phyloP scores from a whole-genome alignment of 2,329 filamentous ascomycete species.

The Ceratocystis harringtonii region DNA sequence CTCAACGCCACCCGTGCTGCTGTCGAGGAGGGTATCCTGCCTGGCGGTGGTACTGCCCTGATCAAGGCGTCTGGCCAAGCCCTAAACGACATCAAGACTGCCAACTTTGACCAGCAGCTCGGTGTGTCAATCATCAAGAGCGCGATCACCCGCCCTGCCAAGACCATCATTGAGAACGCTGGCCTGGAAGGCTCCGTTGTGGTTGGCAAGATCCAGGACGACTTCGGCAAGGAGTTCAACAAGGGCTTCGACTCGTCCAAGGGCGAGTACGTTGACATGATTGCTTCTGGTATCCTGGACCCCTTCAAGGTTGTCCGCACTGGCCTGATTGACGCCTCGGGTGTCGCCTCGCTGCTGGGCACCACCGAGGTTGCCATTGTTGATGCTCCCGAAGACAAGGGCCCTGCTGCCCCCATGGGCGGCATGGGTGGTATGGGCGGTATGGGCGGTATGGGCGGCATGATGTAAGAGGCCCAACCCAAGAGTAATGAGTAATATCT shows the following conservation, averaged over 20 bases:
- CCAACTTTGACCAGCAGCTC: conserved; percentile 98
- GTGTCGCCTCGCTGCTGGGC: conserved; percentile 90
- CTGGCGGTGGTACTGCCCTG: conserved; percentile 92
- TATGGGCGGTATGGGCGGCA: conserved; percentile 44
- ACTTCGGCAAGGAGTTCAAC: conserved; percentile 88
- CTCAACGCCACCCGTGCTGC: conserved; percentile 95
- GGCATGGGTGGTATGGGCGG: conserved; percentile 55
- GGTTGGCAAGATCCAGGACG: conserved; percentile 94
- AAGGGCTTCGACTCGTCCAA: conserved; percentile 93
- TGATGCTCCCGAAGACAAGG: conserved; percentile 89
- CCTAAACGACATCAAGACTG: conserved; percentile 63
- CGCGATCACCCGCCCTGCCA: conserved; percentile 88
- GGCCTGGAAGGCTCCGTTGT: conserved; percentile 90
- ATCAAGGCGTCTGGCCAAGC: conserved; percentile 93
- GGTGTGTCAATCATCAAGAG: conserved; percentile 96
- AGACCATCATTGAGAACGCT: conserved; percentile 95
- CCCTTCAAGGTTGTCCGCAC: conserved; percentile 99
- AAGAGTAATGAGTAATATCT: conserved; percentile 6
- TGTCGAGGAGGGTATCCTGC: conserved; percentile 97
- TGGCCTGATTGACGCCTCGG: conserved; percentile 82
- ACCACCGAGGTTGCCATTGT: conserved; percentile 98
- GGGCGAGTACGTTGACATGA: conserved; percentile 99
- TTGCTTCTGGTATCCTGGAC: conserved; percentile 87
- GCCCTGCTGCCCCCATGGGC: conserved; percentile 46
- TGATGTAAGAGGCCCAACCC: conserved; percentile 31